These are phyloP conservation scores for Penicillium cosmopolitanum DNA, from an alignment of 495 filamentous ascomycete species.

Conservation along the genomic window DNA sequence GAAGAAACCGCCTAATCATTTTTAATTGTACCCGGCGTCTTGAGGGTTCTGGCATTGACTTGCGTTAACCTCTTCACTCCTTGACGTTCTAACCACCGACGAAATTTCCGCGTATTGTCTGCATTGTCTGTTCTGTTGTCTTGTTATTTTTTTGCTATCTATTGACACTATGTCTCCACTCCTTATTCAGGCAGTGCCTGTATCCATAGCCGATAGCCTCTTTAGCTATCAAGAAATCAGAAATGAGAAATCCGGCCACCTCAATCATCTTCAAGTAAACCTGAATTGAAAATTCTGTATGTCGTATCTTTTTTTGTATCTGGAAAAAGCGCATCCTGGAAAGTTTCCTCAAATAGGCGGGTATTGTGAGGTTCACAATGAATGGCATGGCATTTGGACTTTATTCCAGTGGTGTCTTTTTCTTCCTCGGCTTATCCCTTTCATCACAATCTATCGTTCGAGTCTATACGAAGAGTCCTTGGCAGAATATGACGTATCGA, in stretches of 20 bases:
- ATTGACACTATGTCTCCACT: slow-evolving; percentile 22
- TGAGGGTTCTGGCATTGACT: slow-evolving; percentile 10
- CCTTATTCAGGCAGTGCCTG: slow-evolving; percentile 12
- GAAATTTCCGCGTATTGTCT: slow-evolving; percentile 26
- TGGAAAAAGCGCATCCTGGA: too few relatives aligned
- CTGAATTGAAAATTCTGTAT: too few relatives aligned
- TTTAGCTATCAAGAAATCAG: slow-evolving; percentile 36
- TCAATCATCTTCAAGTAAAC: slow-evolving; percentile 25
- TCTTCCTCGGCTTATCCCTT: too few relatives aligned
- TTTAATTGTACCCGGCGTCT: slow-evolving; percentile 33
- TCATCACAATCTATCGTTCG: too few relatives aligned
- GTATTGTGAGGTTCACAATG: too few relatives aligned
- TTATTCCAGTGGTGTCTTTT: too few relatives aligned
- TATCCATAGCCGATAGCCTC: slow-evolving; percentile 9
- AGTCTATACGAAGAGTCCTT: too few relatives aligned
- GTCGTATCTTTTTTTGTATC: too few relatives aligned
- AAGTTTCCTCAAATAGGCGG: too few relatives aligned
- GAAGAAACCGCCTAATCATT: slow-evolving; percentile 32
- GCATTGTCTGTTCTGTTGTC: slow-evolving; percentile 17
- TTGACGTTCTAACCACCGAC: slow-evolving; percentile 18
- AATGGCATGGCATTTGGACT: too few relatives aligned
- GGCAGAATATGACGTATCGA: too few relatives aligned
- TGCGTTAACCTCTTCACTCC: slow-evolving; percentile 29
- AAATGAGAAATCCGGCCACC: slow-evolving; percentile 52
- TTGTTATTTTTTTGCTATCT: slow-evolving; percentile 5